Base-by-base conservation (phyloP, 164 flowering plant species). In the Pachysandra terminalis region DNA sequence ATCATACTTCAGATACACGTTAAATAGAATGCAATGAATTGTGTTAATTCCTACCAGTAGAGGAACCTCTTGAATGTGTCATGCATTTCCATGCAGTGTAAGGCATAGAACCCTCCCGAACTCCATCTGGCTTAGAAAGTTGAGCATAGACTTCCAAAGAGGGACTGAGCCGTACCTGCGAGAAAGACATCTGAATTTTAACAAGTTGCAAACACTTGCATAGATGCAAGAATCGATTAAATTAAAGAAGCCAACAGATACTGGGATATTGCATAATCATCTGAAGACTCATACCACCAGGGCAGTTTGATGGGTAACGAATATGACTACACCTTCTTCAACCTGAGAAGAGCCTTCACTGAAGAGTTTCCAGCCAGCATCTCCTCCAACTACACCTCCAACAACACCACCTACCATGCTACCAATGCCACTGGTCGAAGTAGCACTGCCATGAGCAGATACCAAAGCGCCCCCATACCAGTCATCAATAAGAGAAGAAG, bases 291-390 rank as follows among this genome's bases (percentile, higher is more conserved):
- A 73, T 95, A 95, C 97, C 99, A 90, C 99, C 77, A 95, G 79
- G 74, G 93, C 96, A 84, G 84, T 84, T 85, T 89, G 96, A 81
- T 88, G 81, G 80, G 90, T 88, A 83, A 81, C 91, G 77, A 95
- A 89, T 80, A 90, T 69, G 81, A 92, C 96, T 74, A 95, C 96
- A 74, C 96, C 97, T 90, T 90, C 97, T 81, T 95, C 96, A 72
- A 74, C 86, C 79, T 81, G 64, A 40, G 93, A 81, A 73, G 93
- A 79, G 35, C 87, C 86, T 76, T 90, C 97, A 55, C 79, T 79
- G 72, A 89, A 91, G 64, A 91, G 84, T 73, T 88, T 90, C 91
- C 91, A 82, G 68, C 86, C 84, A 45, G 85, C 74, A 71, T 86
- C 90, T 59, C 83, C 87, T 57, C 91, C 91, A 71, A 88, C 89